Evolutionary conservation across 2,329 filamentous ascomycete species (phyloP), one percentile per base, ranked within the genome.

Genomic region (Onygenales sp.): DNA sequence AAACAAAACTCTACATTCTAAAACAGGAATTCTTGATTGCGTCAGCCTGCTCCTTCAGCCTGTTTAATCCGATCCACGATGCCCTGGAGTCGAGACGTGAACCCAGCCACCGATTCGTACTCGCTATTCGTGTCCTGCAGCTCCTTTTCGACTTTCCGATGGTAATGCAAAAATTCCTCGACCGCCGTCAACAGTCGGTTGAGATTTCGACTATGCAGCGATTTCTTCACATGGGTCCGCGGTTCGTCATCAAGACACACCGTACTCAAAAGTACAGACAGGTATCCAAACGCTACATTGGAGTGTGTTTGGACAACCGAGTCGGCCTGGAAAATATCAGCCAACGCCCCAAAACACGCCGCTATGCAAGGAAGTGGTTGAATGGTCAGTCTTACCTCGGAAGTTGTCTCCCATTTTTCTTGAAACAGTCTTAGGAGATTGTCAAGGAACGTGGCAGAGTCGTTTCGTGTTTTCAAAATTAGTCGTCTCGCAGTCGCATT

Each of bases 221-320:
- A 63, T 4, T 57, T 56, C 36, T 68, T 69, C 13, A 82, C 67
- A 27, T 70, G 68, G 8, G 60, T 52, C 42, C 75, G 71, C 4
- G 78, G 73, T 2, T 65, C 63, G 7, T 64, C 56, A 51, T 80
- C 74, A 32, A 93, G 74, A 60, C 84, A 90, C 27, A 96, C 73
- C 59, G 90, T 93, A 14, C 89, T 88, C 2, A 97, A 77, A 5
- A 95, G 75, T 11, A 96, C 84, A 0, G 89, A 84, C 27, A 96
- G 76, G 66, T 95, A 96, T 13, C 89, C 91, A 66, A 92, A 83
- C 1, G 87, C 85, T 32, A 97, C 89, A 60, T 91, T 89, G 49
- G 86, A 78, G 55, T 87, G 84, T 31, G 84, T 85, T 64, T 91
- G 88, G 63, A 88, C 70, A 54, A 80, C 70, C 5, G 77, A 79